A percentile compares a stretch with the other conserved stretches of the same genome.
Conservation (phyloP, 1,139 yeast species). For the Geotrichum restrictum region DNA sequence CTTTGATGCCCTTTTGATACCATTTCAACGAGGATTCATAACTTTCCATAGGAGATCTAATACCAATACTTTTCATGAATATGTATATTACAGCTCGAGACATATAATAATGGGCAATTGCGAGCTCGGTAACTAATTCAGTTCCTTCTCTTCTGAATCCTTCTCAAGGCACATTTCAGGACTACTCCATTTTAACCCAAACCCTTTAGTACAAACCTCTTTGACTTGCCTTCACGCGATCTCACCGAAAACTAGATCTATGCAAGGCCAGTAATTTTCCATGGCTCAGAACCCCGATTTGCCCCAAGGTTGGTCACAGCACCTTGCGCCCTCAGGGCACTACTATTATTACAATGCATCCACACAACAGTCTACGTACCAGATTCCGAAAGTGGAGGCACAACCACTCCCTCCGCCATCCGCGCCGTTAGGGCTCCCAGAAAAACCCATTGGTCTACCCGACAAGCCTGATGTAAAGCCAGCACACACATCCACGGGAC, state of each 20-base stretch:
- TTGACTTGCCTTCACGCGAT: too few species aligned
- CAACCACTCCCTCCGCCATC: not conserved
- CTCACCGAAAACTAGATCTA: too few species aligned
- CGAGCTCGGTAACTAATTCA: too few species aligned
- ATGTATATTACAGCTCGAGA: too few species aligned
- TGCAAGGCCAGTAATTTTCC: too few species aligned
- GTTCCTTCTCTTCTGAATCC: too few species aligned
- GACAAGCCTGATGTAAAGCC: not conserved
- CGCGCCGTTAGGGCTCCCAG: not conserved
- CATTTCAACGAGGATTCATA: too few species aligned
- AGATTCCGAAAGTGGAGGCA: constrained; percentile 25
- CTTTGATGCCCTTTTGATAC: too few species aligned
- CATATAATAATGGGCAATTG: too few species aligned
- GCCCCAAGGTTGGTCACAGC: constrained; percentile 35
- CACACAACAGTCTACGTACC: constrained; percentile 35
- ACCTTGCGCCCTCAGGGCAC: constrained; percentile 38
- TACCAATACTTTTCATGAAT: too few species aligned
- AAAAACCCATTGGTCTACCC: not conserved
- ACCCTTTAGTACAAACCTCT: not conserved
- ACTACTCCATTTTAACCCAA: not conserved
- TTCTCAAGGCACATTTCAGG: too few species aligned
- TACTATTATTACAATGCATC: constrained; percentile 33
- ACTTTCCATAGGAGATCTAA: too few species aligned
- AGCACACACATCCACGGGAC: not conserved
- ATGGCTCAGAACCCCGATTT: constrained; percentile 15